These are phyloP conservation scores for Leccinum longicurvipes DNA, from an alignment of 768 basidiomycete genomes.

Conservation along the genomic window DNA sequence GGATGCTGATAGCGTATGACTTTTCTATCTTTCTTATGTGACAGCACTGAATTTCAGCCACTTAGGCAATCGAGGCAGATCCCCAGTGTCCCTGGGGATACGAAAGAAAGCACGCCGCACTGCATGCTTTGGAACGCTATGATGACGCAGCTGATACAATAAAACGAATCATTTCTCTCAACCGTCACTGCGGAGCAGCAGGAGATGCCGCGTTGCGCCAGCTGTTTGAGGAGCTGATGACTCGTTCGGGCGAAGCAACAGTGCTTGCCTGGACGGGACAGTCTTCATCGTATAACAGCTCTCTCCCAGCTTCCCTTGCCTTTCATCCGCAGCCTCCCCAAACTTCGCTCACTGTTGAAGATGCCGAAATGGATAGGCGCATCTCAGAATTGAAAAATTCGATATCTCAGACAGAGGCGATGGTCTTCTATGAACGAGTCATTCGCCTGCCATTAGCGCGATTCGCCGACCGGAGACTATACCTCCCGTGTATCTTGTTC, in stretches of 20 bases:
- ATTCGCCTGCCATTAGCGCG: background rate
- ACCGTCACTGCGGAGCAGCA: too few relatives aligned
- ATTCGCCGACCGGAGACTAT: background rate
- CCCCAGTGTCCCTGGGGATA: background rate
- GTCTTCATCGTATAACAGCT: conserved; percentile 13
- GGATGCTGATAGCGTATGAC: background rate
- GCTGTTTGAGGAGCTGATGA: background rate
- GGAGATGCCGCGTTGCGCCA: background rate
- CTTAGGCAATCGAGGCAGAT: conserved; percentile 1
- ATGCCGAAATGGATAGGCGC: background rate
- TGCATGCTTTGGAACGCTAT: background rate
- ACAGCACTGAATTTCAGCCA: background rate
- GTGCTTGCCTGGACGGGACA: conserved; percentile 7
- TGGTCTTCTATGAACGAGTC: background rate
- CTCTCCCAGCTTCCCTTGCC: conserved; percentile 1
- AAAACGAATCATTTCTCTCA: background rate
- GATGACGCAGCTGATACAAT: background rate
- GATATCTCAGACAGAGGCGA: background rate
- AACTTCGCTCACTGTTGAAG: background rate
- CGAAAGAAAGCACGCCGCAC: background rate
- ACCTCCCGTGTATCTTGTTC: conserved; percentile 13
- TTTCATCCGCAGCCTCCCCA: background rate
- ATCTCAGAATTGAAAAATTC: background rate
- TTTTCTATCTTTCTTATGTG: background rate
- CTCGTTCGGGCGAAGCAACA: background rate